Evolutionary conservation across 371 early-diverging fungal species (phyloP), one percentile per base, ranked within the genome.

Genomic region (Spraguea lophii): DNA sequence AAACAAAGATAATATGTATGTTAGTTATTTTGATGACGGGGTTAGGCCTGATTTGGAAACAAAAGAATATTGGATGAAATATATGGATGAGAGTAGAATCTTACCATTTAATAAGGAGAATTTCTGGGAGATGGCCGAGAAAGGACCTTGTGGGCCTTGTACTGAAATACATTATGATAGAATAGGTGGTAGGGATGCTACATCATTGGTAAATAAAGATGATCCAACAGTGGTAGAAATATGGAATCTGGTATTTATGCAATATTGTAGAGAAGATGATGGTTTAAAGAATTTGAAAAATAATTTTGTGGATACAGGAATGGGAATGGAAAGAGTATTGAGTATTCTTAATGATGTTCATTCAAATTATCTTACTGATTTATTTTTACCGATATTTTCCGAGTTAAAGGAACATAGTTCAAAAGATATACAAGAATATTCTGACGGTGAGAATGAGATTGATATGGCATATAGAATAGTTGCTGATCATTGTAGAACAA

Each of bases 81-180:
- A 85, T 57, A 72, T 94, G 3, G 77, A 80, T 4, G 79, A 77
- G 47, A 69, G 75, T 38, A 83, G 81, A 49, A 79, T 97, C 56
- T 65, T 97, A 34, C 84, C 85, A 34, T 86, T 84, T 24, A 79
- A 80, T 38, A 88, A 92, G 76, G 95, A 97, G 55, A 97, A 97
- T 77, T 97, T 97, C 69, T 97, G 98, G 98, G 91, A 97, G 76
- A 93, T 94, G 95, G 95, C 94, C 43, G 90, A 88, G 52, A 81
- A 80, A 46, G 98, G 98, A 19, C 98, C 98, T n/a, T 98, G 98
- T 66, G 98, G 98, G 34, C 94, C 95, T 25, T 93, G 98, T 75
- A 83, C 84, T 40, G 98, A 98, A 75, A 84, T 98, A 60, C 98
- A 98, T 72, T 98, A 79, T 66, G 98, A 98, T 74, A 79, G 93